Evolutionary conservation across 2,329 filamentous ascomycete species (phyloP).

Genomic region (Elsinoe australis): DNA sequence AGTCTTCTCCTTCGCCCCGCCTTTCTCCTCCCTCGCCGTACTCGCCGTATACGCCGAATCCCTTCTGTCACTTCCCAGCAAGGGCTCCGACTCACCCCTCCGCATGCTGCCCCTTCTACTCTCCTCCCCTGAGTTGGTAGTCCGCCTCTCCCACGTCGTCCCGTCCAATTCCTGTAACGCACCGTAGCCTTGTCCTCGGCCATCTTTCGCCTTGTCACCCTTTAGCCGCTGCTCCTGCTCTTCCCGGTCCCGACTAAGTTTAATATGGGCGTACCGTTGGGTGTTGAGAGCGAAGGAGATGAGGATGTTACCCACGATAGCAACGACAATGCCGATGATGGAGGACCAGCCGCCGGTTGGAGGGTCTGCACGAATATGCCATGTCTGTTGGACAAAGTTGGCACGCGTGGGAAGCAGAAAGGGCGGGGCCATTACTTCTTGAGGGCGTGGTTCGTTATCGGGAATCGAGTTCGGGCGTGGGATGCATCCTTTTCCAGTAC

Average conservation of each 20-base stretch:
- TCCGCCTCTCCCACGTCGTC: not conserved
- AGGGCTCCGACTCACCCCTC: slow-evolving; percentile 11
- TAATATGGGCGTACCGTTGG: slow-evolving; percentile 89
- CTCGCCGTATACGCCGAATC: slow-evolving; percentile 14
- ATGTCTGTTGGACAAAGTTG: not conserved
- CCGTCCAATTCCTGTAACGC: slow-evolving; percentile 29
- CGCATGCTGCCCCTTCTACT: slow-evolving; percentile 20
- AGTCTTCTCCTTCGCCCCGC: slow-evolving; percentile 49
- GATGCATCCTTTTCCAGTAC: not conserved
- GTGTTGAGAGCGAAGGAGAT: slow-evolving; percentile 95
- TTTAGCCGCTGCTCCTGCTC: slow-evolving; percentile 33
- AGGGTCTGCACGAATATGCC: slow-evolving; percentile 16
- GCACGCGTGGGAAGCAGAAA: not conserved
- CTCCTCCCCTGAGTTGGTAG: slow-evolving; percentile 28
- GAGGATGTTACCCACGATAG: slow-evolving; percentile 84
- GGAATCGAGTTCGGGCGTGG: not conserved
- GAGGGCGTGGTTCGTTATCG: not conserved
- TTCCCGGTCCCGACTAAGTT: slow-evolving; percentile 63
- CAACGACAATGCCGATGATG: slow-evolving; percentile 87
- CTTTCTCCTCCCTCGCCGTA: slow-evolving; percentile 20
- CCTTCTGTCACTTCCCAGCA: slow-evolving; percentile 6
- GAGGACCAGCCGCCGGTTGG: slow-evolving; percentile 63
- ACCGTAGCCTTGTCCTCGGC: slow-evolving; percentile 35
- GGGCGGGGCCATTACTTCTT: slow-evolving; percentile 1
- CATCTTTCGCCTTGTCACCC: slow-evolving; percentile 26